Conservation (phyloP, 306 rosid genomes). For the Geum urbanum region DNA sequence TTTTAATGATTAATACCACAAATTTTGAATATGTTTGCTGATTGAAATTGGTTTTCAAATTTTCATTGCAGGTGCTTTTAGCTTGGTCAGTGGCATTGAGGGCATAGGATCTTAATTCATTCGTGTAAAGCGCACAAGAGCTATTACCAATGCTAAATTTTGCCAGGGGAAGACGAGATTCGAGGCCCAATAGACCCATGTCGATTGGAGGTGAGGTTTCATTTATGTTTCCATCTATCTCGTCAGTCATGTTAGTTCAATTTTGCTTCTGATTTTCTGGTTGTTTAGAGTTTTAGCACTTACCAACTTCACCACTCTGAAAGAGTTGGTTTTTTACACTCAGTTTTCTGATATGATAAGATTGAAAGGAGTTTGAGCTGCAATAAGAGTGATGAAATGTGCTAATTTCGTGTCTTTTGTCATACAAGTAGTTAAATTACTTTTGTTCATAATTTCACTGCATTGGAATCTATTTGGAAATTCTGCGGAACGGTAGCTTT, state of each 20-base stretch:
- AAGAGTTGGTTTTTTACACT: neutral
- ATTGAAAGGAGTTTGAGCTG: neutral
- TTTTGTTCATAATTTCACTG: neutral
- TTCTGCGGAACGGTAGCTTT: neutral
- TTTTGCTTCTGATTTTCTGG: neutral
- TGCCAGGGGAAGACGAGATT: constrained; percentile 61
- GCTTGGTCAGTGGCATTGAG: constrained; percentile 33
- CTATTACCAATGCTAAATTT: constrained; percentile 59
- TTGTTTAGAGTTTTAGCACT: neutral
- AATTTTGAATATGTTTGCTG: constrained; percentile 19
- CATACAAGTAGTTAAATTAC: neutral
- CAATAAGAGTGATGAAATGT: neutral
- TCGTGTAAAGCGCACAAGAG: constrained; percentile 11
- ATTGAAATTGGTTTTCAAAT: constrained; percentile 22
- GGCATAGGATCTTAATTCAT: constrained; percentile 24
- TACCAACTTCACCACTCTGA: constrained; percentile 4
- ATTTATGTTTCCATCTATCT: neutral
- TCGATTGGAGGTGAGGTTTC: constrained; percentile 74
- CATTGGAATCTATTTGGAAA: constrained; percentile 1
- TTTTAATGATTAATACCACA: constrained; percentile 21
- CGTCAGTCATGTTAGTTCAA: neutral
- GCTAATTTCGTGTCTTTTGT: neutral
- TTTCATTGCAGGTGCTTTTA: constrained; percentile 37
- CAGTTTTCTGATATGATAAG: neutral
- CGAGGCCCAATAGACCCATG: constrained; percentile 64